A percentile compares a stretch with the other conserved stretches of the same genome.
Conservation (phyloP, 495 filamentous ascomycete species). For the Aspergillus avenaceus region DNA sequence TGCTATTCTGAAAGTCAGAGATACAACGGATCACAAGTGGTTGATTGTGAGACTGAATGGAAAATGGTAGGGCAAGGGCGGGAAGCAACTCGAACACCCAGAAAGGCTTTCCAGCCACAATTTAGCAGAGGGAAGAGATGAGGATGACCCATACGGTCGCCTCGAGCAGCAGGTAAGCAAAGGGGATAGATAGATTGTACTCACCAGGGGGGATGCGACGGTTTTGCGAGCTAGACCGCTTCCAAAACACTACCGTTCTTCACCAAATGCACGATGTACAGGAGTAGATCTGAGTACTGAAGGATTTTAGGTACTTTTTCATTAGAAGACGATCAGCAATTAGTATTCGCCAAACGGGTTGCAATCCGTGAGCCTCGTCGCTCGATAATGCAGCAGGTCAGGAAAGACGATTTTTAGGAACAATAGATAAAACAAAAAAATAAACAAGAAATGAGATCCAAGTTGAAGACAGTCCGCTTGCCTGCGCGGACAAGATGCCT, state of each 20-base stretch:
- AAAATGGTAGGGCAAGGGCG: no score
- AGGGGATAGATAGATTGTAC: conserved; percentile 5
- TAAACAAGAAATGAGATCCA: no score
- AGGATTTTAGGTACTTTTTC: conserved; percentile 7
- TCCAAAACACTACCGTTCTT: conserved; percentile 14
- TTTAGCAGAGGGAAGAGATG: background rate
- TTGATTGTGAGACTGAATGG: no score
- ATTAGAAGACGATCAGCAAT: conserved; percentile 4
- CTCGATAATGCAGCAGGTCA: conserved; percentile 7
- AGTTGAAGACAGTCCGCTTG: no score
- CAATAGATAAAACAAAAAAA: no score
- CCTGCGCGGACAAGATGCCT: no score
- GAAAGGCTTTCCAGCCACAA: background rate
- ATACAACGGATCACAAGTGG: background rate
- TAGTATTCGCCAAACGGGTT: conserved; percentile 12
- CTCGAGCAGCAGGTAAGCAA: background rate
- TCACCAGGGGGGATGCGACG: conserved; percentile 11
- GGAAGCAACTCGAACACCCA: no score
- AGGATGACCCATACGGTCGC: background rate
- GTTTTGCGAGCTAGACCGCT: conserved; percentile 4
- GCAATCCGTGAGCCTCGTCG: conserved; percentile 11
- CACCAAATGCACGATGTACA: conserved; percentile 9
- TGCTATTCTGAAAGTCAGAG: conserved; percentile 12
- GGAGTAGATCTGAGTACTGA: conserved; percentile 13
- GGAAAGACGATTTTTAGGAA: background rate